Conservation (phyloP, 192 early-diverging fungal species). For the Allomyces macrogynus region DNA sequence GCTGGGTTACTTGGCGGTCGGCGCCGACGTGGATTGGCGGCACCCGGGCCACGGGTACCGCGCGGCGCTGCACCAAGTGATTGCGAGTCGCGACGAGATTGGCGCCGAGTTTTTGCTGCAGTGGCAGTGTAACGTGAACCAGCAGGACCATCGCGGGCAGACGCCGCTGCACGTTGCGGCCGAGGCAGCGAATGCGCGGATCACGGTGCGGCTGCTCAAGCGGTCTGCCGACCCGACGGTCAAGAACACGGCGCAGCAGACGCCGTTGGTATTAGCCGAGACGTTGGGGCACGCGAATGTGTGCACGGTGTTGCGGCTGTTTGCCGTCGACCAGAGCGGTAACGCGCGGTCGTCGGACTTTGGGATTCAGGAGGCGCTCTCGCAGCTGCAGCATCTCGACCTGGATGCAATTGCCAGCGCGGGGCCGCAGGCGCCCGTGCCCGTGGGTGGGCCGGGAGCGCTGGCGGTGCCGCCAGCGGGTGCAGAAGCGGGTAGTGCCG, state of each 20-base stretch:
- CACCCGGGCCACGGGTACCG: conserved; percentile 35
- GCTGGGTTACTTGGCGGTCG: conserved; percentile 41
- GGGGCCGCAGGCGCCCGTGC: no score
- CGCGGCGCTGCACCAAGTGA: conserved; percentile 48
- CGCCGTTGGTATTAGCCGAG: no score
- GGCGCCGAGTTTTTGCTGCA: conserved; percentile 58
- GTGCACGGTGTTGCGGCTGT: no score
- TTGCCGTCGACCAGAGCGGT: no score
- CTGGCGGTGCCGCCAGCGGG: no score
- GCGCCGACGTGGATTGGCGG: conserved; percentile 44
- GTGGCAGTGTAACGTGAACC: conserved; percentile 55
- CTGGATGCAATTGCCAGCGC: no score
- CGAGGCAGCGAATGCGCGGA: conserved; percentile 39
- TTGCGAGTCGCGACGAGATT: conserved; percentile 37
- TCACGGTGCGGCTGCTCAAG: conserved; percentile 46
- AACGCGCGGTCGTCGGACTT: no score
- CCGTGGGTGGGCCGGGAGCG: no score
- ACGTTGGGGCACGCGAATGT: no score
- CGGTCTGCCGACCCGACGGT: conserved; percentile 52
- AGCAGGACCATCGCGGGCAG: conserved; percentile 38
- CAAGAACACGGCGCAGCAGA: conserved; percentile 22
- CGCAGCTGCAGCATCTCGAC: no score
- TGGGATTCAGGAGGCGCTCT: no score
- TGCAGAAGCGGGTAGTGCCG: no score
- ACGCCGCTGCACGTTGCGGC: conserved; percentile 54